Evolutionary conservation across 2,329 filamentous ascomycete species (phyloP).

Genomic region (Alternaria postmessia): DNA sequence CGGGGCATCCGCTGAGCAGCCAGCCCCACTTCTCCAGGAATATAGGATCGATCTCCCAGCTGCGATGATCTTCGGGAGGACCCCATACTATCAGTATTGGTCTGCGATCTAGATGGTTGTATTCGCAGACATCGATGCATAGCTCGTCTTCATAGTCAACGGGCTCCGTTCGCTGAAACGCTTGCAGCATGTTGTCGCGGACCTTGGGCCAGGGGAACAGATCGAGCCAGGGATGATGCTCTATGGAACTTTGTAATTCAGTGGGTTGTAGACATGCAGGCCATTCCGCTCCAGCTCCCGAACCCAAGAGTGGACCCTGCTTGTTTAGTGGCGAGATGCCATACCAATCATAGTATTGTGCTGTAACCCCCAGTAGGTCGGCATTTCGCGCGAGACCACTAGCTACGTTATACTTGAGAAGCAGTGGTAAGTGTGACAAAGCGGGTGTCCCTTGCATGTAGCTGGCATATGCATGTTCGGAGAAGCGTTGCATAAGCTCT

Average conservation of each 20-base stretch:
- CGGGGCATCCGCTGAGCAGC: conserved; percentile 50
- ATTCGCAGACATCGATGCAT: conserved; percentile 26
- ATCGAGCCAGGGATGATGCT: conserved; percentile 55
- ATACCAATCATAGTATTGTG: conserved; percentile 18
- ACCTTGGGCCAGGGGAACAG: conserved; percentile 49
- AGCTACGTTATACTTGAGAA: conserved; percentile 24
- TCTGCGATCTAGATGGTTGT: conserved; percentile 4
- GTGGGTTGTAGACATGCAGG: neutral
- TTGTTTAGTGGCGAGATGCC: conserved; percentile 28
- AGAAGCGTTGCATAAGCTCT: conserved; percentile 22
- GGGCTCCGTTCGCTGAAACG: conserved; percentile 42
- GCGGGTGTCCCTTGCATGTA: conserved; percentile 25
- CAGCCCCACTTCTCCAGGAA: conserved; percentile 59
- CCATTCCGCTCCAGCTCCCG: neutral
- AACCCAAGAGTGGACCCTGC: neutral
- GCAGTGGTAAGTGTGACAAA: conserved; percentile 18
- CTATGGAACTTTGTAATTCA: conserved; percentile 43
- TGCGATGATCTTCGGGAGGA: conserved; percentile 54
- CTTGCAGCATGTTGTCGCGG: conserved; percentile 49
- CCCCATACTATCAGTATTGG: conserved; percentile 59
- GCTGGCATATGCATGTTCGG: conserved; percentile 27
- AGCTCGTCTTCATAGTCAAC: conserved; percentile 35
- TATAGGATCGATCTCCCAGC: conserved; percentile 58
- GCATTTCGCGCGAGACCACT: conserved; percentile 22
- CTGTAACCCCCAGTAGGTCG: conserved; percentile 14